Base-by-base conservation (phyloP, 2,329 filamentous ascomycete species). In the Calonectria hongkongensis region DNA sequence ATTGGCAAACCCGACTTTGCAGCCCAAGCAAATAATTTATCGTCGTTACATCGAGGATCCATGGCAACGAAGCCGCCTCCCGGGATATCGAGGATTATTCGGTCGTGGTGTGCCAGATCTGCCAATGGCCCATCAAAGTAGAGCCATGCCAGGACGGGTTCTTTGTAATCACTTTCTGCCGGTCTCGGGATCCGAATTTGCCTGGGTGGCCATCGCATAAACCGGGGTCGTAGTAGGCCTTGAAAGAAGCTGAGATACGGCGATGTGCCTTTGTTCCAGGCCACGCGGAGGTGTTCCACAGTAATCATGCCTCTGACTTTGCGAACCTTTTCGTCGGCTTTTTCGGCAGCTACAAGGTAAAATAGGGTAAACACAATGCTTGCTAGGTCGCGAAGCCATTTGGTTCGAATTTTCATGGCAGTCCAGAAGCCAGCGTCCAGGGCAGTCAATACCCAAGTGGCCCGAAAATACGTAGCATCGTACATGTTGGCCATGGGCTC, bases 361-460 rank as follows among this genome's bases (percentile, higher is more conserved):
- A 98, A 99, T 13, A 94, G 82, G 0, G 94, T 94, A 84, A 98
- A 98, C 58, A 95, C 87, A 25, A 98, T 88, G 81, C 95, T 95
- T 12, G 94, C 91, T 16, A 98, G 82, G 82, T 98, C 96, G 47
- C 95, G 90, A 50, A 98, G 78, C 91, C 94, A 96, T 79, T 94
- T 95, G 66, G 82, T 83, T 60, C 91, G 91, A 75, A 99, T 96
- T 79, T 92, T 93, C 97, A 99, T 99, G 41, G 97, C 97, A 0
- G 95, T 98, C 97, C 97, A 99, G 84, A 98, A 99, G 1, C 97
- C 97, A 7, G 97, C 97, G 80, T 99, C 97, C 73, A 99, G 86
- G 0, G 95, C 97, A 0, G 97, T 99, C 66, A 97, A 92, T 18
- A 98, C 91, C 97, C 97, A 99, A 82, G 97, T 99, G 68, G 97